Conservation (phyloP, 108 stramenopile species). For the Cylindrotheca fusiformis region DNA sequence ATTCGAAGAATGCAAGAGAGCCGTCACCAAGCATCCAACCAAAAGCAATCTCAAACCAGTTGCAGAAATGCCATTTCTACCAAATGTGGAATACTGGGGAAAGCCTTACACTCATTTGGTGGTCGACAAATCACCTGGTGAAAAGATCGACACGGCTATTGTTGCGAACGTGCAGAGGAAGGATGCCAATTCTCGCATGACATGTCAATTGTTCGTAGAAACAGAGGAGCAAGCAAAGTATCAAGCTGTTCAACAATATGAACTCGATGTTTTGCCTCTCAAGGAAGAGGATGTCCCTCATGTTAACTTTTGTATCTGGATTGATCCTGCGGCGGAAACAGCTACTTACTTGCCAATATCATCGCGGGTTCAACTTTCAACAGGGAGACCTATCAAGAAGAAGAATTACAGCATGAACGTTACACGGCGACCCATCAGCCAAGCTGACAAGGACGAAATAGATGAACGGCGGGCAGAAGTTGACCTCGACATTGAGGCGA, state of each 20-base stretch:
- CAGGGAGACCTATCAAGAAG: conserved; percentile 57
- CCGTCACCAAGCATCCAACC: conserved; percentile 45
- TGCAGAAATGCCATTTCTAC: conserved; percentile 64
- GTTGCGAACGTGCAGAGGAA: conserved; percentile 74
- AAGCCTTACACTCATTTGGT: conserved; percentile 78
- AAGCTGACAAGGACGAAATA: conserved; percentile 50
- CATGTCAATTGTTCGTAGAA: conserved; percentile 69
- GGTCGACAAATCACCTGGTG: conserved; percentile 69
- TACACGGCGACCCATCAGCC: conserved; percentile 35
- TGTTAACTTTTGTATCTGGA: conserved; percentile 61
- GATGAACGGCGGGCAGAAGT: conserved; percentile 68
- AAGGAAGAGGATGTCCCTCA: conserved; percentile 76
- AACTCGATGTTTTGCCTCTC: conserved; percentile 77
- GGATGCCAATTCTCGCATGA: conserved; percentile 67
- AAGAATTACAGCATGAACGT: conserved; percentile 36
- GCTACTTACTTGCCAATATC: conserved; percentile 66
- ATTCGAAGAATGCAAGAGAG: conserved; percentile 23
- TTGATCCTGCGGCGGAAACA: conserved; percentile 32
- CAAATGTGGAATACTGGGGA: conserved; percentile 76
- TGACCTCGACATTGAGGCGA: conserved; percentile 55
- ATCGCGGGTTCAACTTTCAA: conserved; percentile 77
- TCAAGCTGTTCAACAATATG: conserved; percentile 64
- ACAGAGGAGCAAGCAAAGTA: conserved; percentile 26
- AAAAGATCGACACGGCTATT: conserved; percentile 41
- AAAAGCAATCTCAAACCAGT: conserved; percentile 62